Conservation (phyloP, 2,329 filamentous ascomycete genomes). For the Aspergillus intermedius region DNA sequence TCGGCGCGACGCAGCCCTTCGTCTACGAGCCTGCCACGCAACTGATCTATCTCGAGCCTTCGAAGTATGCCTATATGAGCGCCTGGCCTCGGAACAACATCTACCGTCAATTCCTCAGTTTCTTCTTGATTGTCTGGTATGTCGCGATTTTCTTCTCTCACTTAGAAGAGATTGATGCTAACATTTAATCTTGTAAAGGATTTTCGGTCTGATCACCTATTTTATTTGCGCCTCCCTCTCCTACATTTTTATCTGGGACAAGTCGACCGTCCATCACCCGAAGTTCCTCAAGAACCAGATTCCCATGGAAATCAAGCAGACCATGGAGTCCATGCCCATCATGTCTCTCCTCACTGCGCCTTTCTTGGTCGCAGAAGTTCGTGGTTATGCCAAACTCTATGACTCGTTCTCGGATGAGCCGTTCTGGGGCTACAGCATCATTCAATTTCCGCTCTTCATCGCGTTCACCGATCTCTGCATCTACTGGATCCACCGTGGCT, state of each 20-base stretch:
- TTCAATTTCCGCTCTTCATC: conserved; percentile 83
- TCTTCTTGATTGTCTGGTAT: conserved; percentile 26
- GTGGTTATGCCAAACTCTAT: conserved; percentile 80
- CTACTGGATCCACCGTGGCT: conserved; percentile 81
- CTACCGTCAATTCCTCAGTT: conserved; percentile 18
- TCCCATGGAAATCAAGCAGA: conserved; percentile 72
- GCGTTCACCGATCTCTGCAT: conserved; percentile 81
- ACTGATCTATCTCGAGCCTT: conserved; percentile 38
- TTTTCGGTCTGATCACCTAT: conserved; percentile 78
- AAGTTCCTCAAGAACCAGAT: conserved; percentile 94
- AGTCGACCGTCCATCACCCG: conserved; percentile 76
- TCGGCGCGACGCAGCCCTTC: conserved; percentile 41
- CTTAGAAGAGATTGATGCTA: background rate
- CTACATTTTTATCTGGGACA: conserved; percentile 85
- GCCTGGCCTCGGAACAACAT: conserved; percentile 24
- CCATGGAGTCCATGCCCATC: conserved; percentile 65
- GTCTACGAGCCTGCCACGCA: conserved; percentile 65
- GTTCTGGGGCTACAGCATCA: conserved; percentile 65
- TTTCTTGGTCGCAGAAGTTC: conserved; percentile 75
- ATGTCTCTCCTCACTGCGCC: conserved; percentile 77
- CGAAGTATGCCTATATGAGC: conserved; percentile 21
- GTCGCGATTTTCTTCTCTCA: background rate
- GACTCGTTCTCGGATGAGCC: conserved; percentile 67
- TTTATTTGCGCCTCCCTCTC: conserved; percentile 74
- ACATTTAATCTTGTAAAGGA: conserved; percentile 45